These are phyloP conservation scores for Neurospora terricola DNA, from an alignment of 495 filamentous ascomycete genomes.

Conservation along the genomic window DNA sequence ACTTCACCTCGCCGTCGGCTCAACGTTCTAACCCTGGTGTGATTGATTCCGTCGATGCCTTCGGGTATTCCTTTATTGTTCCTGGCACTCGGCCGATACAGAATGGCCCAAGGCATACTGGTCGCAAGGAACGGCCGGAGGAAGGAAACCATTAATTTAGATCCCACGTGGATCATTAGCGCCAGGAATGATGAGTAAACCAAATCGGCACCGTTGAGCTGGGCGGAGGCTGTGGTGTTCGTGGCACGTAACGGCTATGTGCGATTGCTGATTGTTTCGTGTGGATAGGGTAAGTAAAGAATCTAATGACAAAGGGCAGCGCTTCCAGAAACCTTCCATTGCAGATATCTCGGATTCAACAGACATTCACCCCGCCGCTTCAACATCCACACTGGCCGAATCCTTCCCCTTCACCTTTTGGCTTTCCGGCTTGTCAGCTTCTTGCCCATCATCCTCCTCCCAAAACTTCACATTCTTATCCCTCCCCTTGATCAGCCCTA, in stretches of 20 bases:
- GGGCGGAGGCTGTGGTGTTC: not conserved
- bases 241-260: not conserved
- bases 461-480: constrained; percentile 45
- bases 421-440: not conserved
- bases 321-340: not conserved
- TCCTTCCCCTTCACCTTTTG: not conserved
- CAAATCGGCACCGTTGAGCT: not conserved
- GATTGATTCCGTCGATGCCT: not conserved
- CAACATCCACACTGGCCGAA: not conserved
- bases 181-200: not conserved
- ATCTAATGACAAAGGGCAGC: not conserved
- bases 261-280: not conserved
- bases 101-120: not conserved
- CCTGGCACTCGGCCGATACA: not conserved
- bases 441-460: constrained; percentile 25
- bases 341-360: not conserved
- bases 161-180: not conserved
- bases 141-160: not conserved
- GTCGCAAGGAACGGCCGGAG: not conserved
- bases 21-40: not conserved
- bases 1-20: not conserved
- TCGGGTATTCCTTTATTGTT: not conserved
- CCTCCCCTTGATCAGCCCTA: constrained; percentile 43
- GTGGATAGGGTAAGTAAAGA: not conserved
- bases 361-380: not conserved